Percentiles rank a stretch among this genome's conserved stretches.
Conservation (phyloP, 1,139 yeast species). For the Zygosaccharomyces sapae region DNA sequence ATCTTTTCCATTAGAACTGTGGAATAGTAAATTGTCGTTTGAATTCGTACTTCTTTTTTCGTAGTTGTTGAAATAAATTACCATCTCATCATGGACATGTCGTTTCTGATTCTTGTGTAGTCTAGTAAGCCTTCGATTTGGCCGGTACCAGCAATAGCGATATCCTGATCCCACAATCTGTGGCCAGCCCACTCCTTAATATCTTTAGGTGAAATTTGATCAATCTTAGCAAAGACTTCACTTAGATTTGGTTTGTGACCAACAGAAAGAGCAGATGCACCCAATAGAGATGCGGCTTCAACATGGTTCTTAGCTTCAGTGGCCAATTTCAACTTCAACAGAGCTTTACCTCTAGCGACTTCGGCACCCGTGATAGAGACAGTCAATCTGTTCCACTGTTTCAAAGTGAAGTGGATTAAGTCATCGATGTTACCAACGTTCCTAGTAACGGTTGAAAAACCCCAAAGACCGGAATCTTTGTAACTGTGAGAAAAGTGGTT, state of each 20-base stretch:
- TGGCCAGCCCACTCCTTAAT: slow-evolving; percentile 70
- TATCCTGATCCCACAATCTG: slow-evolving; percentile 77
- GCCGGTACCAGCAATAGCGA: slow-evolving; percentile 78
- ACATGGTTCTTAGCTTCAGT: slow-evolving; percentile 49
- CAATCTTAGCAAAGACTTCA: slow-evolving; percentile 60
- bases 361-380: slow-evolving; percentile 71
- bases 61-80: slow-evolving; percentile 25
- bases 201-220: slow-evolving; percentile 55
- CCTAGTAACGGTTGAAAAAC: slow-evolving; percentile 63
- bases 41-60: slow-evolving; percentile 4
- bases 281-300: slow-evolving; percentile 56
- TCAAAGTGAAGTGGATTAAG: slow-evolving; percentile 70
- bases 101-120: slow-evolving; percentile 80
- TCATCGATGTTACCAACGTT: slow-evolving; percentile 63
- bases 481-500: slow-evolving; percentile 67
- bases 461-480: slow-evolving; percentile 80
- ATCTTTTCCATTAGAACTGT: slow-evolving; percentile 1
- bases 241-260: slow-evolving; percentile 60
- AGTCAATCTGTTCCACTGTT: slow-evolving; percentile 83
- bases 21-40: slow-evolving; percentile 6
- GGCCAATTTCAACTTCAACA: slow-evolving; percentile 60
- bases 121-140: slow-evolving; percentile 79
- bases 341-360: slow-evolving; percentile 71
- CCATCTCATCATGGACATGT: slow-evolving; percentile 85
- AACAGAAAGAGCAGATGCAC: slow-evolving; percentile 52